Conservation (phyloP, 2,329 filamentous ascomycete genomes). For the Hypoxylon sp. region DNA sequence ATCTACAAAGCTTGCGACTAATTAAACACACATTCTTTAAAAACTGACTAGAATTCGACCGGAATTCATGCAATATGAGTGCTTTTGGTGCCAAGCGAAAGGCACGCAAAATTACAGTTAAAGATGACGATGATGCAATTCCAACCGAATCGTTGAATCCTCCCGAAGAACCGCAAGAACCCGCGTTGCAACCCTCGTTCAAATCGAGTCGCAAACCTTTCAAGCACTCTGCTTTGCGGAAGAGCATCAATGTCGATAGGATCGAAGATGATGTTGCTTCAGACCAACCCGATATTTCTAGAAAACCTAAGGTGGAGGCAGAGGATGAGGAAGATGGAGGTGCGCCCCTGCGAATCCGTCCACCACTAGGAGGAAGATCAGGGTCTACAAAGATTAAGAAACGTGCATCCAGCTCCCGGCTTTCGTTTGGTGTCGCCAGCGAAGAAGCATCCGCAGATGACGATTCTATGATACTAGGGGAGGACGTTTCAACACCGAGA, state of each 20-base stretch:
- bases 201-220: constrained; percentile 60
- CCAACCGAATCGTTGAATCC: constrained; percentile 39
- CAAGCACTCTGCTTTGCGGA: constrained; percentile 66
- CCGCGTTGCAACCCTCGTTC: constrained; percentile 51
- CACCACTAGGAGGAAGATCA: constrained; percentile 55
- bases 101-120: constrained; percentile 77
- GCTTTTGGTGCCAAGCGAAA: constrained; percentile 69
- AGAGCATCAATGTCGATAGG: constrained; percentile 60
- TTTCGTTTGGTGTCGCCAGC: constrained; percentile 75
- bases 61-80: constrained; percentile 58
- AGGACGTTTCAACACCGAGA: constrained; percentile 67
- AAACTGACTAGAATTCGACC: no score
- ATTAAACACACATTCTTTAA: no score
- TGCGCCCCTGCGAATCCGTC: constrained; percentile 59
- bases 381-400: constrained; percentile 71
- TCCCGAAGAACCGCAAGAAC: constrained; percentile 45
- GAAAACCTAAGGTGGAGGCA: constrained; percentile 38
- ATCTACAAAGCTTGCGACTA: no score
- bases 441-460: constrained; percentile 62
- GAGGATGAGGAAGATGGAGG: constrained; percentile 56
- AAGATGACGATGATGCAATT: constrained; percentile 61
- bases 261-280: constrained; percentile 50
- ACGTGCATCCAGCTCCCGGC: constrained; percentile 66
- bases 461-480: constrained; percentile 47
- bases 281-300: constrained; percentile 26